Evolutionary conservation across 139 green algal genomes (phyloP), one percentile per base, ranked within the genome.

Genomic region (Micractinium conductrix): DNA sequence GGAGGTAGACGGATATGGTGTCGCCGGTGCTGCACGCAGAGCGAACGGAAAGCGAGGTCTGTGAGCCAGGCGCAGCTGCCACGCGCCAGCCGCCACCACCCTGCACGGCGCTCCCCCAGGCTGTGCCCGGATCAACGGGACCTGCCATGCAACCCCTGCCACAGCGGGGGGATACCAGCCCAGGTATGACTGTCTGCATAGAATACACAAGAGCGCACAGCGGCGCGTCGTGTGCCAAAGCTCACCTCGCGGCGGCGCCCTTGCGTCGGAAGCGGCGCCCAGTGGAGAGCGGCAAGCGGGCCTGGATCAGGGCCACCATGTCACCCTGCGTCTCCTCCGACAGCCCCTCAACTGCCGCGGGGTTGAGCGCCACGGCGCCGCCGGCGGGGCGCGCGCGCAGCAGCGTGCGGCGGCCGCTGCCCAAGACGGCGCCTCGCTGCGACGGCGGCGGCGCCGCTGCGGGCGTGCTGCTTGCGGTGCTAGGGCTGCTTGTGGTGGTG

Each of bases 1-100:
- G 22, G n/a, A 90, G 24, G 62, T 85, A 82, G 19, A 48, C 6
- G 38, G 22, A 38, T 17, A 86, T 71, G 14, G n/a, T 42, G 68
- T 40, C 44, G 37, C 9, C 45, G 37, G 19, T 70, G 24, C 48
- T 69, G 74, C 48, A 55, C n/a, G n/a, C n/a, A n/a, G n/a, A n/a
- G n/a, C 26, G 68, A 12, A 53, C 5, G 19, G n/a, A n/a, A 14
- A 50, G 7, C 8, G n/a, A 10, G 14, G 48, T 58, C 12, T 58
- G 48, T 10, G 10, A 58, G 48, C 48, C 48, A 58, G 48, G 12
- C 48, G 48, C 48, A 28, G 17, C 55, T 22, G 26, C 4, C 21
- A 22, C 30, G 55, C 55, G n/a, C n/a, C n/a, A n/a, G n/a, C n/a
- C n/a, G n/a, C n/a, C n/a, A n/a, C n/a, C n/a, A n/a, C n/a, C n/a